A percentile compares a stretch with the other conserved stretches of the same genome.
Conservation (phyloP, 2,329 filamentous ascomycete species). For the Talaromyces sp. region DNA sequence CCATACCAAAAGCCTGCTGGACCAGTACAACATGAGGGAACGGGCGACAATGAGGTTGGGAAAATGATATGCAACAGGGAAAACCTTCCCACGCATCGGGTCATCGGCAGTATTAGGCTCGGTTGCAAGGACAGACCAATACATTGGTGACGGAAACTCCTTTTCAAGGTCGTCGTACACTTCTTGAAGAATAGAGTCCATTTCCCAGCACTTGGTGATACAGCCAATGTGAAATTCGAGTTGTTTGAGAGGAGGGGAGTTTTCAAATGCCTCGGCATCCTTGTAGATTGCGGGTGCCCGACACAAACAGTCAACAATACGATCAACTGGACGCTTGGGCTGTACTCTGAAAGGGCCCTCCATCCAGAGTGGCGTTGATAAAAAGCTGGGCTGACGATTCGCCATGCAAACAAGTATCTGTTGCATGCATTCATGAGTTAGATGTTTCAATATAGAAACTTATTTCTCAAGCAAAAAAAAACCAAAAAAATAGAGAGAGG, state of each 20-base stretch:
- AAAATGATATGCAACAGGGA: slow-evolving; percentile 29
- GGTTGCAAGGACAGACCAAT: slow-evolving; percentile 25
- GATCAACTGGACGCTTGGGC: slow-evolving; percentile 22
- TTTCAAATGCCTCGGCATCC: slow-evolving; percentile 12
- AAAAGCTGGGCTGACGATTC: slow-evolving; percentile 19
- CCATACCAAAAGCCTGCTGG: slow-evolving; percentile 28
- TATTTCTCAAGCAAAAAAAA: not conserved
- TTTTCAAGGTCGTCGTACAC: slow-evolving; percentile 23
- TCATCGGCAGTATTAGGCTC: slow-evolving; percentile 9
- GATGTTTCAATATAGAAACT: not conserved
- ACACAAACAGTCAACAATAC: slow-evolving; percentile 28
- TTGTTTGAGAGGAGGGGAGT: slow-evolving; percentile 14
- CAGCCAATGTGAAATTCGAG: slow-evolving; percentile 16
- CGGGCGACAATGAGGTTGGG: slow-evolving; percentile 21
- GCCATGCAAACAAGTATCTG: slow-evolving; percentile 28
- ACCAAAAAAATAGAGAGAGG: not conserved
- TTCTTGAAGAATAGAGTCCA: slow-evolving; percentile 21
- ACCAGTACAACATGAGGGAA: slow-evolving; percentile 30
- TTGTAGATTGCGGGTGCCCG: slow-evolving; percentile 22
- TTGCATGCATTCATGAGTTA: not conserved
- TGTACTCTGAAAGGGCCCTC: slow-evolving; percentile 23
- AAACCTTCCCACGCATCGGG: slow-evolving; percentile 16
- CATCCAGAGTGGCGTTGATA: slow-evolving; percentile 27
- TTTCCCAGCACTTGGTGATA: slow-evolving; percentile 22
- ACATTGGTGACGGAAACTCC: slow-evolving; percentile 20